phyloP scores from a whole-genome alignment of 2,329 filamentous ascomycete species.

The Lasiodiplodia citricola region DNA sequence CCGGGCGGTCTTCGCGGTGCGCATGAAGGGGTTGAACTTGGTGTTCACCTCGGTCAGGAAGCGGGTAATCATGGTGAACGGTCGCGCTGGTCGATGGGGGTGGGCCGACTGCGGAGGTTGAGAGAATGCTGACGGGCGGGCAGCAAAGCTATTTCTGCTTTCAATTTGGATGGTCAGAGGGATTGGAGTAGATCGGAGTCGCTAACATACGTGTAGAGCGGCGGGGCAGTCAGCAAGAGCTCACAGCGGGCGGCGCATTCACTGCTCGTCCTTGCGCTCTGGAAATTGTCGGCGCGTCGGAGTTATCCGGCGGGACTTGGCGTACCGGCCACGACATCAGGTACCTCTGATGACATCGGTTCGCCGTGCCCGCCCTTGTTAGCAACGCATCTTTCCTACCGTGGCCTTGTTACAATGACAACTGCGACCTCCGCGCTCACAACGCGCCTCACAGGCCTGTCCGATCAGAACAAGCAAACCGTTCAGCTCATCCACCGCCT shows the following conservation, averaged over 20 bases:
- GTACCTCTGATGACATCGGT: constrained; percentile 23
- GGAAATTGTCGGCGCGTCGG: constrained; percentile 22
- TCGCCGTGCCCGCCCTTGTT: constrained; percentile 1
- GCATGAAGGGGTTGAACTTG: constrained; percentile 90
- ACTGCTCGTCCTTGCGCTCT: constrained; percentile 1
- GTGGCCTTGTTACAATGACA: constrained; percentile 37
- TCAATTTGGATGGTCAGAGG: background rate
- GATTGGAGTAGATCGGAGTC: background rate
- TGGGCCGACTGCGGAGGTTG: constrained; percentile 2
- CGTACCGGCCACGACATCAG: constrained; percentile 19
- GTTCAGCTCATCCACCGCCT: constrained; percentile 62
- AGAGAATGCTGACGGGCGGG: background rate
- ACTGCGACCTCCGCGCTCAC: constrained; percentile 47
- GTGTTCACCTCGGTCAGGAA: constrained; percentile 85
- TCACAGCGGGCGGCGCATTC: constrained; percentile 1
- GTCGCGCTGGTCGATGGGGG: background rate
- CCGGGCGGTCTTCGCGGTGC: constrained; percentile 78
- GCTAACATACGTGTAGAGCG: constrained; percentile 4
- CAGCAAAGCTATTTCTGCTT: background rate
- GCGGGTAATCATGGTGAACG: constrained; percentile 74
- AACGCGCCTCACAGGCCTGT: constrained; percentile 57
- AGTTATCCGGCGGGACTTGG: constrained; percentile 11
- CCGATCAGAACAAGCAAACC: constrained; percentile 58
- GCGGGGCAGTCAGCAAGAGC: background rate
- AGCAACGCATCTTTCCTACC: constrained; percentile 15